A percentile compares a stretch with the other conserved stretches of the same genome.
phyloP scores from a whole-genome alignment of 345 rosid species.

The Salix caprea region DNA sequence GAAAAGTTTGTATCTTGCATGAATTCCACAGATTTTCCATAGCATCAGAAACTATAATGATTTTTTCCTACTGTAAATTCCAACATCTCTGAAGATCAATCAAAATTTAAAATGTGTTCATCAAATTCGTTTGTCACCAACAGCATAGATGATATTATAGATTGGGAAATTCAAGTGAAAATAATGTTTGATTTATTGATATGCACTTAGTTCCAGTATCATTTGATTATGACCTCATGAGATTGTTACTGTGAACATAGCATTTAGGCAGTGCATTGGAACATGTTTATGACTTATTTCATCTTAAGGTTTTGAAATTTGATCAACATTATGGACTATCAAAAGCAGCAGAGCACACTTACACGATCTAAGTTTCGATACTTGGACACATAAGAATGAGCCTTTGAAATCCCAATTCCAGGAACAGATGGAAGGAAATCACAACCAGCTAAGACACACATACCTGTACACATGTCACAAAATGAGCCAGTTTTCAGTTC shows the following conservation, averaged over 20 bases:
- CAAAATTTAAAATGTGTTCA: not conserved
- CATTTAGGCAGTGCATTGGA: not conserved
- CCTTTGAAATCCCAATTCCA: conserved; percentile 78
- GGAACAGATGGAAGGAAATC: conserved; percentile 92
- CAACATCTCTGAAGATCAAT: not conserved
- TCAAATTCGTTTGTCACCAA: not conserved
- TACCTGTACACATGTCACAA: conserved; percentile 43
- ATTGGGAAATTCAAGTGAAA: not conserved
- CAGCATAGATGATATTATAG: too few species aligned
- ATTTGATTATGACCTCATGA: not conserved
- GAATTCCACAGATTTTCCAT: too few species aligned
- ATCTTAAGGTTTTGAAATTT: not conserved
- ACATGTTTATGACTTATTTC: not conserved
- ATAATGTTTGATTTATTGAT: not conserved
- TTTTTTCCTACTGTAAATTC: not conserved
- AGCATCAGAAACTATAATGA: not conserved
- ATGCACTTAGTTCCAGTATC: not conserved
- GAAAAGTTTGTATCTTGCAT: too few species aligned
- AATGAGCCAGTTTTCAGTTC: conserved; percentile 5
- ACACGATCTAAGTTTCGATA: conserved; percentile 73
- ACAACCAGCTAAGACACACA: conserved; percentile 93
- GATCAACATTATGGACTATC: not conserved
- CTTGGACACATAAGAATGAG: conserved; percentile 65
- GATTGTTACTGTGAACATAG: not conserved
- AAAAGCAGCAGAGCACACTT: conserved; percentile 28